Evolutionary conservation across 2,329 filamentous ascomycete species (phyloP), one percentile per base, ranked within the genome.

Genomic region (Aschersonia sp.): DNA sequence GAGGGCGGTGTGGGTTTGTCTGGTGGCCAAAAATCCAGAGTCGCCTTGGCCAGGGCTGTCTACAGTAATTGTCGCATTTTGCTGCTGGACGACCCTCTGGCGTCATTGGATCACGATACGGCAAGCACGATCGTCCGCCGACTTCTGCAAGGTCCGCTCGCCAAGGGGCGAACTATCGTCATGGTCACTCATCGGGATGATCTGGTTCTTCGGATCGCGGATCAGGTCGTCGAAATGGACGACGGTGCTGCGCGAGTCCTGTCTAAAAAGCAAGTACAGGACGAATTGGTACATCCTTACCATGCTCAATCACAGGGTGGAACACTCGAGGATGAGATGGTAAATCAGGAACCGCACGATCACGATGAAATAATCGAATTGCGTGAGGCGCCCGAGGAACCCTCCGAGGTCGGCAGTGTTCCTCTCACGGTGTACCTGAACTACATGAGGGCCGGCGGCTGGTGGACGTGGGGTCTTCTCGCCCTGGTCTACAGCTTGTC

Each of bases 141-240:
- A 62, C 73, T 67, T 54, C 69, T 87, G 46, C 71, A 74, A 22
- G 75, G 75, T 0, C 68, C 81, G 0, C 74, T 83, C 0, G 67
- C 74, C 8, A 74, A 78, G 48, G 73, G 70, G 6, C 74, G 85
- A 5, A 85, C 83, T 0, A 81, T 86, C 0, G 76, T 92, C n/a
- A 77, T 88, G 42, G 85, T 90, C 44, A 88, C 87, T 0, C 84
- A 88, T 59, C 73, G 81, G 39, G 81, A 89, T n/a, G 82, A 89
- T 51, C 67, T 95, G 8, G 85, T 87, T 50, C 74, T 78, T 22
- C 71, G 75, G n/a, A 69, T 88, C 42, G 85, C 87, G 2, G 70
- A 81, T 45, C 84, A 92, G 57, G 73, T 87, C 12, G 65, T 95
- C 8, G 78, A 88, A 48, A 72, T 95, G 8, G 61, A 71, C 1